Base-by-base conservation (phyloP, 2,329 filamentous ascomycete species). In the Chaetomium sp. region DNA sequence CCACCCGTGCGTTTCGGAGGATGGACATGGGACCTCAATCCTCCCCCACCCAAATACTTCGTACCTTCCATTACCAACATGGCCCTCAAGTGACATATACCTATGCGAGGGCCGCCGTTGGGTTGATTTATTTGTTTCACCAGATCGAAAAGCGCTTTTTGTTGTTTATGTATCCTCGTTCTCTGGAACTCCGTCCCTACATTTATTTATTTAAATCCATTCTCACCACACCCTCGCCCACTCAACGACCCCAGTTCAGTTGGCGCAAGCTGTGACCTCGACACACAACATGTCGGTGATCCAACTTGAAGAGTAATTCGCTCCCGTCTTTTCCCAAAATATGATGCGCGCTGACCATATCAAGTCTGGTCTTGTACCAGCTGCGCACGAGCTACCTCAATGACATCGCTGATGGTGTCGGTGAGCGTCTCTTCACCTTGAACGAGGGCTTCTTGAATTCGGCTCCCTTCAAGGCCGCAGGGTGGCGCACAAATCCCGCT, bases 381-480 rank as follows among this genome's bases (percentile, higher is more conserved):
- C 82, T 96, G 63, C 89, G 91, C 60, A 90, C 90, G 45, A 89
- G 89, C 72, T 95, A 95, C 74, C 86, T 96, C 42, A 87, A 88
- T 70, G 87, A 91, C 68, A 88, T 93, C 69, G 90, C 90, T 70
- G 91, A 96, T 75, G 92, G 91, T 67, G 90, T 95, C 8, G 91
- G 91, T 69, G 92, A 96, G 76, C 88, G 91, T 23, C 83, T 95
- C 49, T 91, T 96, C 74, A 92, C 88, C 47, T 85, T 96, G 67
- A 91, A 94, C 76, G 88, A 92, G 73, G 83, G 84, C 68, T 90
- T 93, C 73, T 82, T 95, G 68, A 93, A 92, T 74, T 90, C 91
- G 31, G 87, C 89, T 2, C 88, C 90, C 33, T 95, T 94, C 80
- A 92, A 92, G 77, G 87, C 90, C 57, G 90, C 91, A 66, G 92